Conservation (phyloP, 108 stramenopile genomes). For the Pseudonitzschia multistriata region DNA sequence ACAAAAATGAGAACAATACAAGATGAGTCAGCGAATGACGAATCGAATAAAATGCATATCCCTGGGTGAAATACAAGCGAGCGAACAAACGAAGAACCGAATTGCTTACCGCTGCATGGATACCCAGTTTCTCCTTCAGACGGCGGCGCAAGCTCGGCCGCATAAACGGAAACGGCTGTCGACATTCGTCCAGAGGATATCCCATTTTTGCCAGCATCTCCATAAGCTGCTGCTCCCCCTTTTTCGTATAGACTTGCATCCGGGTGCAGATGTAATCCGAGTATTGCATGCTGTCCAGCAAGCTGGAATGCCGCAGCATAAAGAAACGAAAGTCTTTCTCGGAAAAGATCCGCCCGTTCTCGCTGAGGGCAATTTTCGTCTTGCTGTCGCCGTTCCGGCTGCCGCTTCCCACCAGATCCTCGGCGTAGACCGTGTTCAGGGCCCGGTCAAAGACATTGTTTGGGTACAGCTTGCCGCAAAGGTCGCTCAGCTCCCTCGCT, state of each 20-base stretch:
- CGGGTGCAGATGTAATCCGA: conserved; percentile 70
- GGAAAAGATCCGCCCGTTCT: conserved; percentile 75
- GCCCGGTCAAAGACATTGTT: conserved; percentile 63
- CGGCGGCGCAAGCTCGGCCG: conserved; percentile 60
- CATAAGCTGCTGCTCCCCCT: conserved; percentile 60
- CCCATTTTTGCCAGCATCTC: conserved; percentile 91
- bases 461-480: conserved; percentile 63
- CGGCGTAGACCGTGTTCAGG: conserved; percentile 64
- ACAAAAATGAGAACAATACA: neutral
- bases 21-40: neutral
- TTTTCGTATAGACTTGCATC: conserved; percentile 61
- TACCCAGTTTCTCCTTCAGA: conserved; percentile 54
- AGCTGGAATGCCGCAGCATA: conserved; percentile 69
- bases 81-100: neutral
- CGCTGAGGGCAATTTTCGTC: conserved; percentile 69
- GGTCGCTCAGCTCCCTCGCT: conserved; percentile 48
- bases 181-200: conserved; percentile 72
- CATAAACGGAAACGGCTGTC: conserved; percentile 83
- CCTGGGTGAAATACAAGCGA: conserved; percentile 1
- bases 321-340: conserved; percentile 78
- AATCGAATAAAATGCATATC: neutral
- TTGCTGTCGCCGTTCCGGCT: neutral
- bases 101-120: conserved; percentile 63
- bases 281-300: conserved; percentile 78
- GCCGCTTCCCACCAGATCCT: conserved; percentile 46